Conservation (phyloP, 2,329 filamentous ascomycete species). For the Phyllosticta paracitricarpa region DNA sequence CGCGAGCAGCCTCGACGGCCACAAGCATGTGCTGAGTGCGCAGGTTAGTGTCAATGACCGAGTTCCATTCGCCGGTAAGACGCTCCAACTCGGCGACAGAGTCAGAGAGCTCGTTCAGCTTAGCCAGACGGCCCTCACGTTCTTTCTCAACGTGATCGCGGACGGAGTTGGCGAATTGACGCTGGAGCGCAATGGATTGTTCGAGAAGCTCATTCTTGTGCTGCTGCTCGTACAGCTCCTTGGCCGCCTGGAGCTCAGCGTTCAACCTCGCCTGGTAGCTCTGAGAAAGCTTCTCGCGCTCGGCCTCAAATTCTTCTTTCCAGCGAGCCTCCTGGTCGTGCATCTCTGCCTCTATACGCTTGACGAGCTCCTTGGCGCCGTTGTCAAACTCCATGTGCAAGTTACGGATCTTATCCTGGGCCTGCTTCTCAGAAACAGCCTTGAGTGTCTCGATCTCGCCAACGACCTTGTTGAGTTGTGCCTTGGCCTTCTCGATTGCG, state of each 20-base stretch:
- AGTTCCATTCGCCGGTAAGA: slow-evolving; percentile 81
- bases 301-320: slow-evolving; percentile 78
- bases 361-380: slow-evolving; percentile 77
- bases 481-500: slow-evolving; percentile 77
- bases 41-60: slow-evolving; percentile 80
- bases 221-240: slow-evolving; percentile 72
- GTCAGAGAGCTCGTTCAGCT: slow-evolving; percentile 67
- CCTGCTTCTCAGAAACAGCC: slow-evolving; percentile 55
- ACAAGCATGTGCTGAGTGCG: slow-evolving; percentile 94
- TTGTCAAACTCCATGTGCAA: slow-evolving; percentile 71
- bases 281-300: slow-evolving; percentile 68
- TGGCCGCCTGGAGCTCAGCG: slow-evolving; percentile 67
- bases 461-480: slow-evolving; percentile 68
- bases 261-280: slow-evolving; percentile 73
- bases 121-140: slow-evolving; percentile 75
- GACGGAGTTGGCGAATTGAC: slow-evolving; percentile 70
- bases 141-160: slow-evolving; percentile 77
- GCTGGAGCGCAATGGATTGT: slow-evolving; percentile 82
- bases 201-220: slow-evolving; percentile 78
- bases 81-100: slow-evolving; percentile 77
- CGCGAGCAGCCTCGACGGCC: slow-evolving; percentile 83
- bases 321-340: slow-evolving; percentile 69
- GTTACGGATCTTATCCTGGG: slow-evolving; percentile 63
- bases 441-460: slow-evolving; percentile 68
- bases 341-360: slow-evolving; percentile 78